Evolutionary conservation across 2,329 filamentous ascomycete species (phyloP), one percentile per base, ranked within the genome.

Genomic region (Curvularia eragrostidis): DNA sequence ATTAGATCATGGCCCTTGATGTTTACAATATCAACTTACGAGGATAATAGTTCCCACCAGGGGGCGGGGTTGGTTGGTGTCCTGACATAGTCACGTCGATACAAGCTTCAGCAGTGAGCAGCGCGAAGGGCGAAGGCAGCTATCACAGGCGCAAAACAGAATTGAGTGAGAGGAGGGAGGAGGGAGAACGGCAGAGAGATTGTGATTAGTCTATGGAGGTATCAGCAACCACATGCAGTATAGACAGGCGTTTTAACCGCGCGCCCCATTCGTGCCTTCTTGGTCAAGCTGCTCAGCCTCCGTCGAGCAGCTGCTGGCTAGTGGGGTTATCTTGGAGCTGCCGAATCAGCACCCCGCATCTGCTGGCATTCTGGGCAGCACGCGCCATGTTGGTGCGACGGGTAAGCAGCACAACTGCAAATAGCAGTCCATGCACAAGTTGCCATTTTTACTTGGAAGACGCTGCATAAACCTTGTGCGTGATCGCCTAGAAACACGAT

Each of bases 21-120:
- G 5, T 32, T 8, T 18, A 9, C 24, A 28, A 23, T 47, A 36
- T 13, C 43, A 49, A 67, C 71, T 67, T 58, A 73, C 71, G 66
- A 61, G 74, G 73, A 50, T 75, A 77, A 56, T 75, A 77, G 54
- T 75, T 74, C 15, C 74, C 74, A 49, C 69, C 65, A 8, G 73
- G 70, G 36, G 74, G 73, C 55, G 73, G 73, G 47, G 64, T 73
- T 55, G 63, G 62, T 49, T 70, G 63, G 43, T 62, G 71, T 56
- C 71, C 69, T 26, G 73, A 75, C 71, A 75, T 75, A 36, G 26
- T 62, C 52, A 32, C 18, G 7, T 28, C 5, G 18, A 21, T n/a
- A 18, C n/a, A 19, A 19, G 26, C 43, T 30, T 46, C 28, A 15
- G 24, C 32, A 28, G 15, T 24, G 21, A 23, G 34, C 7, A 15